These are phyloP conservation scores for Artemisia argyi DNA, from an alignment of 129 eudicot genomes.

Conservation along the genomic window DNA sequence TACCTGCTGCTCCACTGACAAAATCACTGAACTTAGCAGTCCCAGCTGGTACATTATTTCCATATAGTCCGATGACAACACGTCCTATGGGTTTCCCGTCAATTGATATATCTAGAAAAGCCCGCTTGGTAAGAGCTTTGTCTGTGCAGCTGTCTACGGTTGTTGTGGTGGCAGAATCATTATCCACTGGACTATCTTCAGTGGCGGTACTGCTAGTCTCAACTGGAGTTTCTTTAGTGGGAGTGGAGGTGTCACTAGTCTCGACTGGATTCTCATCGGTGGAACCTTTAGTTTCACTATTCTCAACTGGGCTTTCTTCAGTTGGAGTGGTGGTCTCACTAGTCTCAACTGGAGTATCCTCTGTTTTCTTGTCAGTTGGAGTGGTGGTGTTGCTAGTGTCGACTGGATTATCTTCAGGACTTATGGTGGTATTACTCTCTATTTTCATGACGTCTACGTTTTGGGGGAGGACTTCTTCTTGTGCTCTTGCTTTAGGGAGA, in stretches of 20 bases:
- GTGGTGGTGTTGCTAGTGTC: conserved; percentile 17
- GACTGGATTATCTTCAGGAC: conserved; percentile 19
- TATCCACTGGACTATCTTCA: conserved; percentile 10
- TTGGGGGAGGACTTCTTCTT: conserved; percentile 30
- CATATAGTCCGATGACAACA: conserved; percentile 64
- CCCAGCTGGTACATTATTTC: conserved; percentile 61
- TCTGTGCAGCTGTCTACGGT: conserved; percentile 34
- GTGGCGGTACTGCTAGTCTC: conserved; percentile 18
- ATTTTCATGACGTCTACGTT: conserved; percentile 7
- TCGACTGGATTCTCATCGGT: conserved; percentile 16
- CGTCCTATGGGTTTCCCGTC: conserved; percentile 79
- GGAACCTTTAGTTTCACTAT: background rate
- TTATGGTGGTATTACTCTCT: conserved; percentile 6
- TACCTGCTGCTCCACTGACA: conserved; percentile 87
- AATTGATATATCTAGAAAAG: conserved; percentile 79
- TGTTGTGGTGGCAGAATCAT: conserved; percentile 17
- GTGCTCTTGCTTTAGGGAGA: conserved; percentile 57
- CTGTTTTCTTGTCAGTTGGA: conserved; percentile 5
- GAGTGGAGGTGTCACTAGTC: background rate
- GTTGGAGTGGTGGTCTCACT: background rate
- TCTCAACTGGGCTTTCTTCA: conserved; percentile 12
- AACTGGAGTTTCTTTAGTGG: conserved; percentile 19
- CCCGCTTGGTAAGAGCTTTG: conserved; percentile 47
- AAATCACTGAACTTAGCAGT: conserved; percentile 59
- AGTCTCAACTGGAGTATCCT: background rate